Evolutionary conservation across 192 early-diverging fungal genomes (phyloP).

Genomic region (Dimargaris verticillata): DNA sequence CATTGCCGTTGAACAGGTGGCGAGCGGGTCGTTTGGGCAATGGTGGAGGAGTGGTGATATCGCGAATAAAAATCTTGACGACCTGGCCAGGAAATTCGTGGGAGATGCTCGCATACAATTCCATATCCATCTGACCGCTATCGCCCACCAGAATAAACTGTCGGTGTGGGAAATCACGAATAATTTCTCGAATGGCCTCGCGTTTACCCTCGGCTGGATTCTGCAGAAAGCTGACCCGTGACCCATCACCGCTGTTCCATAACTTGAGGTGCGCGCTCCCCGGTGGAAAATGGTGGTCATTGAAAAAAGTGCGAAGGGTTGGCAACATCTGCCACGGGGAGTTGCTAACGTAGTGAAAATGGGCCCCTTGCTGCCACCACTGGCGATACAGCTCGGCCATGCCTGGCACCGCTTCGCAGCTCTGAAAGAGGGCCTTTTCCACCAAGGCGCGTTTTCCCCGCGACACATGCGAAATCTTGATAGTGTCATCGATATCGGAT

Average conservation of each 20-base stretch:
- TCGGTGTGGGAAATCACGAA: conserved; percentile 55
- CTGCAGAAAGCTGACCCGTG: conserved; percentile 32
- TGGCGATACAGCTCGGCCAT: conserved; percentile 59
- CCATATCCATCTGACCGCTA: conserved; percentile 74
- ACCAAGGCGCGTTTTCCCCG: conserved; percentile 47
- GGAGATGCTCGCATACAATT: conserved; percentile 59
- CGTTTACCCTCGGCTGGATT: conserved; percentile 31
- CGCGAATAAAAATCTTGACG: conserved; percentile 74
- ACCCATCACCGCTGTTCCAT: conserved; percentile 38
- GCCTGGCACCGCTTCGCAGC: conserved; percentile 45
- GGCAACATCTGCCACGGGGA: conserved; percentile 69
- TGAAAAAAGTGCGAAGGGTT: conserved; percentile 48
- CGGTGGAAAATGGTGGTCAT: conserved; percentile 50
- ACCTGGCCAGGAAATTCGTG: conserved; percentile 43
- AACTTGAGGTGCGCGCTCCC: conserved; percentile 57
- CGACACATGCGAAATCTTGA: conserved; percentile 63
- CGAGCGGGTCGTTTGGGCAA: neutral
- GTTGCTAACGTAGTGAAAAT: conserved; percentile 78
- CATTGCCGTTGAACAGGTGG: neutral
- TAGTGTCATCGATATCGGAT: conserved; percentile 84
- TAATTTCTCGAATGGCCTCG: conserved; percentile 28
- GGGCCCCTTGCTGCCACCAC: conserved; percentile 42
- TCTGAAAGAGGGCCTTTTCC: conserved; percentile 39
- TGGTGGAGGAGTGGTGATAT: conserved; percentile 20
- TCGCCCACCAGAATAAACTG: conserved; percentile 85